Evolutionary conservation across 2,329 filamentous ascomycete species (phyloP), one percentile per base, ranked within the genome.

Genomic region (Ophiosphaerella herpotricha): DNA sequence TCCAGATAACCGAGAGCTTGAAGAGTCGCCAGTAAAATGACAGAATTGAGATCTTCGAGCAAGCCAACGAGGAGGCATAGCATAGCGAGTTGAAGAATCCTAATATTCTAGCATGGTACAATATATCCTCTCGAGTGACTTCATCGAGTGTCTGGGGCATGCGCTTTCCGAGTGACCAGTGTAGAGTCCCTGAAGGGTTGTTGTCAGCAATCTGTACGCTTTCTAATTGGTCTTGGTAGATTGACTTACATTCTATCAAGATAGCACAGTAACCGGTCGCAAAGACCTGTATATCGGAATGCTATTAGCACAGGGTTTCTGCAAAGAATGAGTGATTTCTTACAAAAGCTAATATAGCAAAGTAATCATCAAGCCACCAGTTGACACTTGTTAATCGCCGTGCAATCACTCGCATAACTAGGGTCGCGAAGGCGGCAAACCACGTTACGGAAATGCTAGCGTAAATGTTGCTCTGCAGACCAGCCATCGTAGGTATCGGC

Each of bases 21-120:
- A 52, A 52, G 5, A 52, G n/a, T 37, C 39, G 24, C 49, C 49
- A 52, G 14, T 52, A 52, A 12, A 48, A 44, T 4, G 46, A 37
- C n/a, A 52, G 37, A 31, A 52, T 52, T 7, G 49, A 47, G 12
- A 44, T 24, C 16, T 52, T 52, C 12, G 49, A 52, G 24, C 8
- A 52, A 33, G 39, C 43, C 5, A 52, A 31, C 2, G 49, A 48
- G 8, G 34, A 37, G 16, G 49, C 49, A 35, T 52, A 52, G 35
- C 49, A 52, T 9, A 52, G 9, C 26, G 49, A 52, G 24, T 52
- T 52, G 39, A 47, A 52, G 29, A 39, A 52, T 18, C 34, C 44
- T 18, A 52, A 39, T 11, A 43, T 34, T 31, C 49, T 37, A 23
- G 43, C 35, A 14, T 52, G 49, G 29, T 52, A 52, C 7, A 52